Evolutionary conservation across 441 rosid species (phyloP).

Genomic region (Capsella rubella): DNA sequence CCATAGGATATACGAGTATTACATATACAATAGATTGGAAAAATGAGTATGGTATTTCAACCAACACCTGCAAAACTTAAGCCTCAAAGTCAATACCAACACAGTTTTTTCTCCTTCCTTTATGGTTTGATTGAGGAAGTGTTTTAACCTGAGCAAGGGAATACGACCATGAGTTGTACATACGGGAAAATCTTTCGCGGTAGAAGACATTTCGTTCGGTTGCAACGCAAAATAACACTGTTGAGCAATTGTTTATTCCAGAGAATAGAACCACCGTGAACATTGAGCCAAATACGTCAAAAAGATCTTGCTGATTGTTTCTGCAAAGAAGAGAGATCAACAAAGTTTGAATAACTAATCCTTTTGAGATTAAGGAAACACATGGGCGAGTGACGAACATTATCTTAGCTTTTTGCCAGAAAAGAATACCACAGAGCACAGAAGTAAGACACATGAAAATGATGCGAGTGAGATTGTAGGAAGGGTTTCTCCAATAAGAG

Average conservation of each 20-base stretch:
- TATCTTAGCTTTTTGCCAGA: conserved; percentile 67
- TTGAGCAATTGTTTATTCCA: conserved; percentile 68
- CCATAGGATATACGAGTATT: conserved; percentile 55
- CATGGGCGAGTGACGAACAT: conserved; percentile 49
- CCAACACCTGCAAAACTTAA: conserved; percentile 49
- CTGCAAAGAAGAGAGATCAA: conserved; percentile 41
- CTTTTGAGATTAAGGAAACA: background rate
- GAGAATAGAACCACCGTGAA: conserved; percentile 53
- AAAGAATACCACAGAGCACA: conserved; percentile 58
- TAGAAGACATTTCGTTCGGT: conserved; percentile 62
- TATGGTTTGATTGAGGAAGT: background rate
- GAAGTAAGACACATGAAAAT: conserved; percentile 47
- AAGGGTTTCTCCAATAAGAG: conserved; percentile 84
- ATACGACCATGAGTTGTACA: conserved; percentile 70
- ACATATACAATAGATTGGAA: conserved; percentile 48
- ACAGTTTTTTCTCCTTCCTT: background rate
- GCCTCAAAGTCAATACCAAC: background rate
- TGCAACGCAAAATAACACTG: conserved; percentile 58
- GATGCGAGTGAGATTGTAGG: conserved; percentile 66
- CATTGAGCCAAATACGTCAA: conserved; percentile 62
- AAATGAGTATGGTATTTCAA: conserved; percentile 57
- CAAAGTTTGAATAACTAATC: background rate
- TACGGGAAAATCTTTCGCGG: conserved; percentile 74
- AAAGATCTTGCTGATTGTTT: conserved; percentile 64
- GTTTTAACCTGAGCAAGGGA: conserved; percentile 66